Evolutionary conservation across 805 yeast genomes (phyloP), one percentile per base, ranked within the genome.

Genomic region (Ogataea henricii): DNA sequence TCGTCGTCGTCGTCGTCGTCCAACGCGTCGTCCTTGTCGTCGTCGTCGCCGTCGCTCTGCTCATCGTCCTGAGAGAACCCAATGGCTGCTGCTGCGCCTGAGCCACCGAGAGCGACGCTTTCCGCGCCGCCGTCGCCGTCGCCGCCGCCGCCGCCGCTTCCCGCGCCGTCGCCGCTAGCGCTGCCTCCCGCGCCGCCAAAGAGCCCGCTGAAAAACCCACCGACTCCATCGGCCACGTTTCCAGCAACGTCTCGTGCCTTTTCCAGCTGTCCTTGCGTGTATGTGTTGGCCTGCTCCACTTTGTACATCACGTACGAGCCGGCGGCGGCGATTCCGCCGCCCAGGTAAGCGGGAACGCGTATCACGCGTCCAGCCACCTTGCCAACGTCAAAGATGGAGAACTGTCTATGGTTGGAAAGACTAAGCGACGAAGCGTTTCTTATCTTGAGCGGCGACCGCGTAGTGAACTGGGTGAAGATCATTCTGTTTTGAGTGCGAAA

Each of bases 241-340:
- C 77, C 78, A 0, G 88, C 80, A 37, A 81, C 65, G 46, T 85
- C 96, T 46, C 79, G 79, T 21, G 85, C 71, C 48, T 81, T 73
- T 7, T 74, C 72, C 36, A 92, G 57, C 60, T 81, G 81, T 51
- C 87, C 96, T 46, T 74, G 74, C 0, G 96, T 81, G 57, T 78
- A 88, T 32, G 65, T 73, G 0, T 88, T 76, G 1, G 96, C 96
- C 66, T 92, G 95, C 45, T 90, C 95, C 8, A 91, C 87, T 65
- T 94, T 92, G 66, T 91, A 91, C 16, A 91, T 89, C 41, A 92
- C 83, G 63, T 90, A 94, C 2, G 96, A 85, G 0, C 96, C 96
- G 6, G 96, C 96, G 9, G 97, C 98, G 2, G 96, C 97, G 29
- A 90, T 67, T 0, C 96, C 90, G 6, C 96, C 91, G 1, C 97